Percentiles rank a stretch among this genome's conserved stretches.
Conservation (phyloP, 345 rosid species). For the Limnanthes douglasii region DNA sequence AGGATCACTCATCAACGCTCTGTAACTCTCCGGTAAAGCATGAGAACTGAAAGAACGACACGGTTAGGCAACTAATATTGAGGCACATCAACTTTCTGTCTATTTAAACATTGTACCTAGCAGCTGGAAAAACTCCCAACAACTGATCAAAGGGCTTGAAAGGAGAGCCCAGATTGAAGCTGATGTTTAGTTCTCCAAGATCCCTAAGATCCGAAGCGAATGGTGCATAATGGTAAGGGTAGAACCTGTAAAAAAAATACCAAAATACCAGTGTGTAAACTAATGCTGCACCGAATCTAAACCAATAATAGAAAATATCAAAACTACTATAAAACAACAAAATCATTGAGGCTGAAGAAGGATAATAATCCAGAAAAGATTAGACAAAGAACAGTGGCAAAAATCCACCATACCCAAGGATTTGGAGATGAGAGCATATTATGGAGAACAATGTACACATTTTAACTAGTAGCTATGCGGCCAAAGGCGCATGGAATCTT, state of each 20-base stretch:
- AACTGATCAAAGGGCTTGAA: slow-evolving; percentile 96
- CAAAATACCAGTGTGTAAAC: slow-evolving; percentile 7
- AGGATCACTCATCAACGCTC: slow-evolving; percentile 84
- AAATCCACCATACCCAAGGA: too few species aligned
- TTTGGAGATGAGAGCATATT: too few species aligned
- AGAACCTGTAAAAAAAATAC: slow-evolving; percentile 69
- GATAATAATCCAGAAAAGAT: too few species aligned
- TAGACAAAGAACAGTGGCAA: too few species aligned
- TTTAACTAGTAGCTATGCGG: too few species aligned
- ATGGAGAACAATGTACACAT: too few species aligned
- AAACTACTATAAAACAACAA: too few species aligned
- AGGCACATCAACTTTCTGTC: too few species aligned
- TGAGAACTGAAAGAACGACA: slow-evolving; percentile 49
- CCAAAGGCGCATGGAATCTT: too few species aligned
- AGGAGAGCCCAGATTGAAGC: slow-evolving; percentile 67
- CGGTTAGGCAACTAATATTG: slow-evolving; percentile 3
- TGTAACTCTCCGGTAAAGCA: slow-evolving; percentile 78
- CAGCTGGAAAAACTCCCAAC: slow-evolving; percentile 94
- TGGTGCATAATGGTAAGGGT: slow-evolving; percentile 98
- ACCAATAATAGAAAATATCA: too few species aligned
- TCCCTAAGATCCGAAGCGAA: slow-evolving; percentile 96
- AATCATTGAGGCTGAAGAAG: too few species aligned
- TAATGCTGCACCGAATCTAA: too few species aligned
- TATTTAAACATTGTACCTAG: slow-evolving; percentile 33
- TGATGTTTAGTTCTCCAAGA: slow-evolving; percentile 59